Base-by-base conservation (phyloP, 1,284 basidiomycete species). In the Ustilago trichophora region DNA sequence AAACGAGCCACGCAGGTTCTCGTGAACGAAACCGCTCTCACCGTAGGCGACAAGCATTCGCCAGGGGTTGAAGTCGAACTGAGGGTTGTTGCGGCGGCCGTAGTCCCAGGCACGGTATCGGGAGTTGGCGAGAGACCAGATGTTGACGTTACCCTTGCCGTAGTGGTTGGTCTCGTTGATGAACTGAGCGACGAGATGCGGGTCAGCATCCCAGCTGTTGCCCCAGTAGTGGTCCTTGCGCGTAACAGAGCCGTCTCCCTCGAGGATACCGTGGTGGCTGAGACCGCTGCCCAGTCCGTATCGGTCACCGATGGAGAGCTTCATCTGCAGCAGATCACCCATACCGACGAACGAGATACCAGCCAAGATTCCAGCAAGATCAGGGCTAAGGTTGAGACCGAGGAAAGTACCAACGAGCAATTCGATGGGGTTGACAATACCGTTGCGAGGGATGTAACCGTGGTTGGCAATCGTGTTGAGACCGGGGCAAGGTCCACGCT, bases 391-490 rank as follows among this genome's bases (percentile, higher is more conserved):
- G 33, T 75, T 73, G 52, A 80, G 75, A 12, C 55, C 63, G 1
- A 50, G 13, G 19, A 51, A 55, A 4, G 49, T 56, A 7, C 58
- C 62, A 25, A 66, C 29, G 22, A 78, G 54, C 40, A 79, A 69
- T 49, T 80, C 58, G 32, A 52, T 36, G 3, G 55, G 47, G 26
- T 72, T 77, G 40, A 80, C 71, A 32, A 83, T 62, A 31, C 82
- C 82, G 50, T 57, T 68, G 25, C 76, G 49, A 3, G 51, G 51
- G 6, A 56, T 22, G 54, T 53, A 62, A 52, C 72, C 36, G 60
- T 81, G 77, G 49, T 79, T 80, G 27, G 81, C 81, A 12, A 78
- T 45, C 0, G 78, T 77, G 72, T 82, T 82, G 32, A 83, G 68
- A 25, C 79, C 80, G 4, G 81, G 81, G 59, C 80, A 82, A 10